Base-by-base conservation (phyloP, 2,329 filamentous ascomycete genomes). In the Trichophyton equinum region DNA sequence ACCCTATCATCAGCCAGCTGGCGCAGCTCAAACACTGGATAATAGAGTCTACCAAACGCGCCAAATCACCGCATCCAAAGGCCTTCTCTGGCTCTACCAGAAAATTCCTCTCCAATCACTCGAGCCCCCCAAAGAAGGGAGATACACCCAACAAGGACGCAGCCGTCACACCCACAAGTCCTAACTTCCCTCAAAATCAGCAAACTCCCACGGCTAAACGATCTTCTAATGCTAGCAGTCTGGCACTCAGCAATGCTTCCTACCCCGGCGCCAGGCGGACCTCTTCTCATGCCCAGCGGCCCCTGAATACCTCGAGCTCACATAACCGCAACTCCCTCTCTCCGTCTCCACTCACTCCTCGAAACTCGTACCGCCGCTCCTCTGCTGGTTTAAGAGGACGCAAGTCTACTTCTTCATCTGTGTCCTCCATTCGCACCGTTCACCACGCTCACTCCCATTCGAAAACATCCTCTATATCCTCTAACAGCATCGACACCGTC, bases 361-460 rank as follows among this genome's bases (percentile, higher is more conserved):
- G 91, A 44, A 91, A 89, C 4, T 89, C 88, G 0, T 87, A 95
- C 68, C 85, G 94, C 9, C 87, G 91, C 40, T 85, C 89, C 1
- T 95, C 90, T 4, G 84, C 82, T 49, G 91, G 92, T 33, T 81
- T 97, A 51, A 84, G 91, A 30, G 92, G 94, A 42, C 85, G 94
- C 63, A 97, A 97, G 72, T 97, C 92, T 0, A 99, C 94, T 0
- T 96, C 91, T 0, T 96, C 91, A 0, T 97, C 91, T 0, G 85
- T 99, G 15, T 96, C 91, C 0, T 96, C 91, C 0, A 86, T 99
- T 61, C 86, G 94, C 62, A 95, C 88, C 51, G 90, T 97, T 70
- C 91, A 92, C 68, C 89, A 91, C 66, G 87, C 90, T 59, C 88
- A 94, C 71, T 86, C 87, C 1, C 92, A 96, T 72, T 96, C 91